Evolutionary conservation across 306 rosid species (phyloP).

Genomic region (Urtica urens): DNA sequence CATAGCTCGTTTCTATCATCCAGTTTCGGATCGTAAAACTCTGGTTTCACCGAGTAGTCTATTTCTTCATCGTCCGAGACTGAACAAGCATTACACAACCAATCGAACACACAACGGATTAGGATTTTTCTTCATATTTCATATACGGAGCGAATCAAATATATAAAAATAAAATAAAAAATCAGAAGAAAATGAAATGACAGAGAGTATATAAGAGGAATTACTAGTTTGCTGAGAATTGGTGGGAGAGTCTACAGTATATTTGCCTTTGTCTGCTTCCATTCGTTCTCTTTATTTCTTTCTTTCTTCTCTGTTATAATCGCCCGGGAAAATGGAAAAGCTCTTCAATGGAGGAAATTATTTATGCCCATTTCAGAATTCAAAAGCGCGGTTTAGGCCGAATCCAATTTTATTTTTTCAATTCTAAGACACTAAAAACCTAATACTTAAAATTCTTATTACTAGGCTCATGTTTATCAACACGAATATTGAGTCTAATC

Average conservation of each 20-base stretch:
- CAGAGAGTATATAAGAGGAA: neutral
- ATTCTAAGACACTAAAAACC: too few relatives aligned
- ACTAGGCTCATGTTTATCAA: too few relatives aligned
- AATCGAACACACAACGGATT: constrained; percentile 12
- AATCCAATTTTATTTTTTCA: too few relatives aligned
- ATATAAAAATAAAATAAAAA: neutral
- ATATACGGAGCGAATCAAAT: neutral
- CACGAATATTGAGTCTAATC: too few relatives aligned
- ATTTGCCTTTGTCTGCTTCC: too few relatives aligned
- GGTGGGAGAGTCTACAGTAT: constrained; percentile 50
- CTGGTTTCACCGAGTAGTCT: constrained; percentile 74
- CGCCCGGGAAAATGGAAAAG: neutral
- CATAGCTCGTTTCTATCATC: constrained; percentile 60
- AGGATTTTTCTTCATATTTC: constrained; percentile 1
- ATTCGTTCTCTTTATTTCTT: constrained; percentile 14
- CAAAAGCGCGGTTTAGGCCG: too few relatives aligned
- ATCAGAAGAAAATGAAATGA: neutral
- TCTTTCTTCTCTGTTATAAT: constrained; percentile 14
- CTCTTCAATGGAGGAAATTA: neutral
- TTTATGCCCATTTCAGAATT: too few relatives aligned
- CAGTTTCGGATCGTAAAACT: constrained; percentile 56
- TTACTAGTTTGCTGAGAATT: constrained; percentile 57
- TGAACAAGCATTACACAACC: constrained; percentile 20
- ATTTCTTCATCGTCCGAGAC: constrained; percentile 80
- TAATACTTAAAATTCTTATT: too few relatives aligned